Evolutionary conservation across 257 asterid species (phyloP).

Genomic region (Gentiana macrophylla): DNA sequence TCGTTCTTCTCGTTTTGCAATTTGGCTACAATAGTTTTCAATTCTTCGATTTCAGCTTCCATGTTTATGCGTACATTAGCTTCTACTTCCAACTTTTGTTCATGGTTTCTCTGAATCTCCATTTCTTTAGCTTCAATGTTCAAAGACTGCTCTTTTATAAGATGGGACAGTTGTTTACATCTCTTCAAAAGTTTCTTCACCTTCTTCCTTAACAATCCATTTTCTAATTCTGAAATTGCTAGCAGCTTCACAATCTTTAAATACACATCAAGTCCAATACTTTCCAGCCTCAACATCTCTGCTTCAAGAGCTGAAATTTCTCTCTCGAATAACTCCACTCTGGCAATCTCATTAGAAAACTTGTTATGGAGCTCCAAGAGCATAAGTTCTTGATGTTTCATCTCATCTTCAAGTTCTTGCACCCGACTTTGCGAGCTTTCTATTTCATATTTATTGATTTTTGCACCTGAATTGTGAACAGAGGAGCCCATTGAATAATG

Average conservation of each 20-base stretch:
- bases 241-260: slow-evolving; percentile 20
- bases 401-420: slow-evolving; percentile 22
- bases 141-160: slow-evolving; percentile 17
- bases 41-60: slow-evolving; percentile 33
- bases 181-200: slow-evolving; percentile 35
- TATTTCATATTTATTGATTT: slow-evolving; percentile 16
- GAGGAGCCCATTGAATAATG: slow-evolving; percentile 2
- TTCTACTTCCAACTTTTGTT: slow-evolving; percentile 22
- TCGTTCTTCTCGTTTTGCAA: slow-evolving; percentile 27
- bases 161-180: slow-evolving; percentile 10
- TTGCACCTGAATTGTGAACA: slow-evolving; percentile 1
- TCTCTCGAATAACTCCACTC: slow-evolving; percentile 24
- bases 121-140: slow-evolving; percentile 26
- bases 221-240: slow-evolving; percentile 31
- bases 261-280: slow-evolving; percentile 17
- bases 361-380: slow-evolving; percentile 33
- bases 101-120: slow-evolving; percentile 25
- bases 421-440: slow-evolving; percentile 14
- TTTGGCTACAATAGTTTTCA: slow-evolving; percentile 13
- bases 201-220: slow-evolving; percentile 28
- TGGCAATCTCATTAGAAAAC: slow-evolving; percentile 27
- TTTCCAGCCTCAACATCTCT: slow-evolving; percentile 28
- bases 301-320: slow-evolving; percentile 26
- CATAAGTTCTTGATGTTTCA: slow-evolving; percentile 32
- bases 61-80: slow-evolving; percentile 14